A percentile compares a stretch with the other conserved stretches of the same genome.
phyloP scores from a whole-genome alignment of 495 filamentous ascomycete species.

The Annulohypoxylon moriforme region DNA sequence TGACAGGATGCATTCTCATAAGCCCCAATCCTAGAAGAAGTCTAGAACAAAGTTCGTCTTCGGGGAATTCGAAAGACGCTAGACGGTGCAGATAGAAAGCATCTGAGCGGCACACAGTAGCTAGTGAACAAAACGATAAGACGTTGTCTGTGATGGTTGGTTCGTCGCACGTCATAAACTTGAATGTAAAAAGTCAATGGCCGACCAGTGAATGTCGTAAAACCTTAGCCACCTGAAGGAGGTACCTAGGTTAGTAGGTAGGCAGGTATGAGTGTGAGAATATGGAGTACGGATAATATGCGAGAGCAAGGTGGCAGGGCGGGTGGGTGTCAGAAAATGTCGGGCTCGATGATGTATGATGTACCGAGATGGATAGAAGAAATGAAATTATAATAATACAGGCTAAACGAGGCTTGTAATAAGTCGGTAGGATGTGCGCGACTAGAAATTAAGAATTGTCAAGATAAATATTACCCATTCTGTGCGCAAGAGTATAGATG shows the following conservation, averaged over 20 bases:
- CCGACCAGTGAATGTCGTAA: constrained; percentile 23
- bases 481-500: constrained; percentile 20
- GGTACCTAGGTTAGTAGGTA: background rate
- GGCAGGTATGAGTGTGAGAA: background rate
- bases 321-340: background rate
- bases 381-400: constrained; percentile 33
- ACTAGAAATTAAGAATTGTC: constrained; percentile 14
- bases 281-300: constrained; percentile 1
- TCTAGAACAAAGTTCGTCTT: constrained; percentile 35
- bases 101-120: constrained; percentile 21
- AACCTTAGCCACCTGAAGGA: constrained; percentile 20
- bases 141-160: background rate
- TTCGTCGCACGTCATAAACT: constrained; percentile 16
- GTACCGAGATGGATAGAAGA: constrained; percentile 12
- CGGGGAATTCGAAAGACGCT: constrained; percentile 34
- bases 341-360: constrained; percentile 6
- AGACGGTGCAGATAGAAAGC: constrained; percentile 27
- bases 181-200: constrained; percentile 34
- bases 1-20: constrained; percentile 30
- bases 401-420: background rate
- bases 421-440: constrained; percentile 13
- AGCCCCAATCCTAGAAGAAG: constrained; percentile 20
- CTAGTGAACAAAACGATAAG: background rate
- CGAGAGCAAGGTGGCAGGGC: background rate
- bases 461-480: constrained; percentile 28